Base-by-base conservation (phyloP, 805 yeast genomes). In the Candida morakotiae region DNA sequence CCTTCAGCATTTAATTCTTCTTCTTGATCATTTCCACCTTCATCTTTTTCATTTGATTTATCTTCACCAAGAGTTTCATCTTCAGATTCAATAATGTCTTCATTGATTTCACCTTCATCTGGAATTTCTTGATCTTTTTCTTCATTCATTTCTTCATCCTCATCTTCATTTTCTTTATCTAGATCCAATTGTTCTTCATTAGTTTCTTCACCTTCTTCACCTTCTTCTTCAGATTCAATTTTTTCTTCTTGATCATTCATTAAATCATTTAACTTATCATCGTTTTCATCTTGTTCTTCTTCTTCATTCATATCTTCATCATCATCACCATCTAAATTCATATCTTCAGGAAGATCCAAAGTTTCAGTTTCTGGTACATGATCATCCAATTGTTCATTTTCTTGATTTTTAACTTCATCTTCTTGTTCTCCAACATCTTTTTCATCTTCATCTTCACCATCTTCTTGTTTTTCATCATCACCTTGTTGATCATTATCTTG, bases 261-360 rank as follows among this genome's bases (percentile, higher is more conserved):
- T 5, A 49, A 58, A 11, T 52, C 55, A 3, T 47, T 57, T 34
- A 53, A 28, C 20, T 25, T 60, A 14, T 52, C 55, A 3, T 49
- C 60, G 4, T 23, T 60, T 14, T 52, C 53, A 2, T 48, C 59
- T 6, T 53, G 43, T 13, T 58, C 62, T 7, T 64, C 71, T 5
- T 66, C 73, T 2, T 64, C 71, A n/a, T 68, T 72, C 1, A 62
- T 74, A 1, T 67, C 77, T n/a, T 55, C 62, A 9, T 49, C 58
- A 2, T 73, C 81, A 17, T 77, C 94, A n/a, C 81, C 80, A 52
- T 91, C 98, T 21, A 91, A 66, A 48, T 91, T 80, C 71, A 91
- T 76, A 50, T 89, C 96, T 11, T 93, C 98, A 0, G 98, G 97
- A 20, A 91, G 67, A 16, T 93, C 96, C 46, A 91, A 66, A 3